These are phyloP conservation scores for Cymodocea nodosa DNA, from an alignment of 116 monocot species.

Conservation along the genomic window DNA sequence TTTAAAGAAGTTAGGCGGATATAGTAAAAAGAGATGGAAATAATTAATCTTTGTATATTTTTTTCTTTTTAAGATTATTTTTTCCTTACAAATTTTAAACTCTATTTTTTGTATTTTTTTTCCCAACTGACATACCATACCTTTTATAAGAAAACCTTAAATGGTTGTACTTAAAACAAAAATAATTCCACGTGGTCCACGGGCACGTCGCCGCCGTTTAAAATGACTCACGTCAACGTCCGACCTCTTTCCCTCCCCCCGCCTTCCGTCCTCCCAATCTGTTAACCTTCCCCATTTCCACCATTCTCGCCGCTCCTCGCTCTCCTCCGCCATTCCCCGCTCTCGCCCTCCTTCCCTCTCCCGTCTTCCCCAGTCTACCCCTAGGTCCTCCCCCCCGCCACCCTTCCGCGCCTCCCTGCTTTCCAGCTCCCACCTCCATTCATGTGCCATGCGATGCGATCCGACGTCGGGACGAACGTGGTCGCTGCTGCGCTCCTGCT, in stretches of 20 bases:
- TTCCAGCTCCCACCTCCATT: neutral
- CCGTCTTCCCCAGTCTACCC: neutral
- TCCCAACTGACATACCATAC: too few species aligned
- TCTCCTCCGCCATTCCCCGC: neutral
- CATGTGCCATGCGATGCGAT: constrained; percentile 16
- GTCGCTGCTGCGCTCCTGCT: constrained; percentile 2
- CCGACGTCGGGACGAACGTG: neutral
- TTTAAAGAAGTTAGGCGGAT: too few species aligned
- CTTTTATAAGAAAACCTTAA: too few species aligned
- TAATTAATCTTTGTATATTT: too few species aligned
- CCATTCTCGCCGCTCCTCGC: neutral
- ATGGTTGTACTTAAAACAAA: too few species aligned
- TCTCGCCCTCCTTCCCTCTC: neutral
- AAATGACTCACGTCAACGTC: too few species aligned
- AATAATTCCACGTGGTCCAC: too few species aligned
- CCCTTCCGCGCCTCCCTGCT: neutral
- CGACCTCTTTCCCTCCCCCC: neutral
- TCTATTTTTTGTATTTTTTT: too few species aligned
- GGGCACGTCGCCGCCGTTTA: too few species aligned
- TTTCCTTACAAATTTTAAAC: too few species aligned
- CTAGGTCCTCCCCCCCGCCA: neutral
- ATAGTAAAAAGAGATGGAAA: too few species aligned
- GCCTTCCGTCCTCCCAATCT: neutral
- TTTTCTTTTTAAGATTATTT: too few species aligned
- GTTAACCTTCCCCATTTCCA: neutral